Conservation (phyloP, 164 flowering plant genomes). For the Sextonia rubra region DNA sequence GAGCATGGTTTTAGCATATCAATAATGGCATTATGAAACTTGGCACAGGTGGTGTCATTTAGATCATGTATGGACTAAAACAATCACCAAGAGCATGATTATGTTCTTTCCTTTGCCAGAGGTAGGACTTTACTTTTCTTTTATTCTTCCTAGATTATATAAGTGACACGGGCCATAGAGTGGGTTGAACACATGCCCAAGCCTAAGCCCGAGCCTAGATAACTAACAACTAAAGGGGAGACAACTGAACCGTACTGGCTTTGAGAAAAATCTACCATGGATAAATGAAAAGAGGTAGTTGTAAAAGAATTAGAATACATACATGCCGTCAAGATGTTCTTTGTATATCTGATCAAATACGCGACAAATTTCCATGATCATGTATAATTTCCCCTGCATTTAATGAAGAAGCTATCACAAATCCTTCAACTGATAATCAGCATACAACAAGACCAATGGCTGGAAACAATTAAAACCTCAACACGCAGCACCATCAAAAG, state of each 20-base stretch:
- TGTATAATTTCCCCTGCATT: slow-evolving; percentile 69
- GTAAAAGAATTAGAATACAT: slow-evolving; percentile 23
- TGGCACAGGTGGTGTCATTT: too few species aligned
- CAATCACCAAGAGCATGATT: too few species aligned
- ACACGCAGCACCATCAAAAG: not conserved
- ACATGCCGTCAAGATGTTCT: slow-evolving; percentile 90
- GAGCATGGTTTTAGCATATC: too few species aligned
- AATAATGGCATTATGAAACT: too few species aligned
- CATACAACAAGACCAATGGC: not conserved
- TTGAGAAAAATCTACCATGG: not conserved
- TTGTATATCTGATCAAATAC: slow-evolving; percentile 69
- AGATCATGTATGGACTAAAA: too few species aligned
- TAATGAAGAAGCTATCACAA: slow-evolving; percentile 8
- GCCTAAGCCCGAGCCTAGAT: too few species aligned
- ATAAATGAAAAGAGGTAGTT: not conserved
- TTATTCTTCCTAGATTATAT: too few species aligned
- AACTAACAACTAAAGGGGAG: too few species aligned
- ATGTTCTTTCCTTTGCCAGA: too few species aligned
- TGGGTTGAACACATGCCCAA: too few species aligned
- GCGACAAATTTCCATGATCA: slow-evolving; percentile 75
- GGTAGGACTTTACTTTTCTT: too few species aligned
- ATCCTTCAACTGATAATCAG: not conserved
- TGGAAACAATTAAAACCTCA: not conserved
- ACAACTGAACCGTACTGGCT: not conserved
- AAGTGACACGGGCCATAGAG: too few species aligned